Conservation (phyloP, 345 rosid species). For the Gossypium anomalum region DNA sequence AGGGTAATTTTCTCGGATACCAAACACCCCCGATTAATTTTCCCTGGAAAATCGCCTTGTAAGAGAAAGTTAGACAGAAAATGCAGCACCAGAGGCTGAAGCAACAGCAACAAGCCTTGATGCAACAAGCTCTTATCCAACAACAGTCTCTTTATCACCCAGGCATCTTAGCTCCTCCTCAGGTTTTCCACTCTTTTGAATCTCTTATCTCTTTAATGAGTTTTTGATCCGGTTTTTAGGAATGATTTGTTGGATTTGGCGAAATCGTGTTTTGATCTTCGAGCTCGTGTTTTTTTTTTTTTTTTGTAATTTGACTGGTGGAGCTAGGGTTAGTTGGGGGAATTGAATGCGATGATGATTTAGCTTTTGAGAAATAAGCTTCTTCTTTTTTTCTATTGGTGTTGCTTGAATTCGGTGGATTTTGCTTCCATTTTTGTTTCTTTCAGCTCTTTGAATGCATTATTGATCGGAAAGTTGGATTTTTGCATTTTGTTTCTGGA, state of each 20-base stretch:
- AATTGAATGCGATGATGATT: background rate
- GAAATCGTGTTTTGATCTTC: background rate
- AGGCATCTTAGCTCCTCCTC: slow-evolving; percentile 85
- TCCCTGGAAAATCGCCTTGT: slow-evolving; percentile 1
- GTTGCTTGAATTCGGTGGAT: background rate
- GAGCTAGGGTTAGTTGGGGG: slow-evolving; percentile 25
- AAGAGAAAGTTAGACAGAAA: slow-evolving; percentile 28
- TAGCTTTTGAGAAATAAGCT: background rate
- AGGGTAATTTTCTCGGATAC: slow-evolving; percentile 27
- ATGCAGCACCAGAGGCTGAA: slow-evolving; percentile 81
- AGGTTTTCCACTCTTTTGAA: slow-evolving; percentile 36
- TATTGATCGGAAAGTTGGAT: background rate
- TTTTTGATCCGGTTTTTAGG: slow-evolving; percentile 7
- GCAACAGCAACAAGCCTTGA: slow-evolving; percentile 82
- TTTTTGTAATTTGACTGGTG: background rate
- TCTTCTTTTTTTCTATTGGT: background rate
- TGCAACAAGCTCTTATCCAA: slow-evolving; percentile 95
- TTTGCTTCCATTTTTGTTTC: slow-evolving; percentile 9
- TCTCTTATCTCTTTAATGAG: background rate
- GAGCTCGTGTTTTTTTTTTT: background rate
- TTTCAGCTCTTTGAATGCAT: background rate
- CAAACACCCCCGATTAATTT: slow-evolving; percentile 18
- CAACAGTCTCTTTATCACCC: slow-evolving; percentile 96
- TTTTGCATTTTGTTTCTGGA: background rate
- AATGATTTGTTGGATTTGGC: background rate